Base-by-base conservation (phyloP, 192 early-diverging fungal genomes). In the Globomyces pollinis-pini region DNA sequence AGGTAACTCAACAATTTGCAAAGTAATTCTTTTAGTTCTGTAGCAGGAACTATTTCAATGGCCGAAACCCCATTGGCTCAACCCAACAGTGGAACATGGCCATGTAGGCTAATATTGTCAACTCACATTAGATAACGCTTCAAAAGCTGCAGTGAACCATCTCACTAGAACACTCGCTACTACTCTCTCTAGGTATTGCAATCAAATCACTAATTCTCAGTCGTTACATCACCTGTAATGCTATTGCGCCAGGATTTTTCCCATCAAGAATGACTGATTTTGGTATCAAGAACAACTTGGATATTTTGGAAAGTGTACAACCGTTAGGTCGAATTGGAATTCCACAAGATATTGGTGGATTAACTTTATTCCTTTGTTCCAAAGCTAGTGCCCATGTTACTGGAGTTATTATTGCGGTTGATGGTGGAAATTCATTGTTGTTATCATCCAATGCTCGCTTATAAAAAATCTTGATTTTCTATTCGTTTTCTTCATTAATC, bases 311-410 rank as follows among this genome's bases (percentile, higher is more conserved):
- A 35, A 16, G 20, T 5, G n/a, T 29, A 16, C 61, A 68, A 34
- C 90, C 91, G 8, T 38, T 88, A 54, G 78, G 80, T 12, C 78
- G 92, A 16, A 86, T 98, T 59, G 94, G 95, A 0, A 63, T 65
- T 12, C 69, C 88, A 1, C 79, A 88, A 62, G 93, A 96, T 72
- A 87, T 96, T 76, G 91, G 88, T 39, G 94, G 88, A 16, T 72
- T 88, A 1, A 80, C 84, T 21, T 69, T 97, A 21, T 97, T 87
- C 64, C 67, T 94, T 56, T 79, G 83, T 2, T 83, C 79, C 18
- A 60, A 73, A 3, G 91, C 86, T 2, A 86, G 86, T 29, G 81
- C 87, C 13, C 92, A 93, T 61, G 71, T 91, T 32, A 91, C 83
- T 13, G 93, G 93, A 18, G 78, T 82, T 28, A 68, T 91, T 4